These are phyloP conservation scores for Fraxinus sp. DNA, from an alignment of 305 asterid genomes.

Conservation along the genomic window DNA sequence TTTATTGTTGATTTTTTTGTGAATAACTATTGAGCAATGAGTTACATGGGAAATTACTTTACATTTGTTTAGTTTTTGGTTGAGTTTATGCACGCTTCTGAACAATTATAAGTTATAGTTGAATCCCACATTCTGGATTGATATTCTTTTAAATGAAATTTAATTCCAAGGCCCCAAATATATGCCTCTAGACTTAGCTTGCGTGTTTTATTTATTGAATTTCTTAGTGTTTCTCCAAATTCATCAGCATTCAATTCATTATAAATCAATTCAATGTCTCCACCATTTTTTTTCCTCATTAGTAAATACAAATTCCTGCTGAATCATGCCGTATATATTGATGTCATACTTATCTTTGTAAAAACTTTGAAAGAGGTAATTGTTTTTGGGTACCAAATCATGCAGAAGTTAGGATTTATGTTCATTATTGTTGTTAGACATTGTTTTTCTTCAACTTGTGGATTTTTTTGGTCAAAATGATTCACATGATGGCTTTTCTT, in stretches of 20 bases:
- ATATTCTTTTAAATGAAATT: not conserved
- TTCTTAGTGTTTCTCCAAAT: not conserved
- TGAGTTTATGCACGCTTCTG: not conserved
- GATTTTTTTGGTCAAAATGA: conserved; percentile 9
- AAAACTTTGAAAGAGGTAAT: not conserved
- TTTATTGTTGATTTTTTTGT: not conserved
- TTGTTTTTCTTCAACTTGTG: not conserved
- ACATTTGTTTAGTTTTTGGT: not conserved
- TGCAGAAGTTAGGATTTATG: not conserved
- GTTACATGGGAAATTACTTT: not conserved
- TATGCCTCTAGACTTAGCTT: not conserved
- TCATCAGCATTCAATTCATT: not conserved
- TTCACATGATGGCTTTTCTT: not conserved
- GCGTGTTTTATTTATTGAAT: not conserved
- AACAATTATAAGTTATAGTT: not conserved
- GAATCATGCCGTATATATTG: not conserved
- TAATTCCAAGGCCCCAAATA: not conserved
- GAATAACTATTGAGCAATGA: not conserved
- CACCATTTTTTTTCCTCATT: not conserved
- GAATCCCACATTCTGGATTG: not conserved
- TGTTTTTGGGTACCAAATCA: not conserved
- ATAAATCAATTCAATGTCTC: not conserved
- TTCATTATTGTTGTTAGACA: not conserved
- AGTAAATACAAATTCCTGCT: not conserved
- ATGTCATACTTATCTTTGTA: not conserved